Conservation (phyloP, 106 monocot species). For the Apostasia ramifera region DNA sequence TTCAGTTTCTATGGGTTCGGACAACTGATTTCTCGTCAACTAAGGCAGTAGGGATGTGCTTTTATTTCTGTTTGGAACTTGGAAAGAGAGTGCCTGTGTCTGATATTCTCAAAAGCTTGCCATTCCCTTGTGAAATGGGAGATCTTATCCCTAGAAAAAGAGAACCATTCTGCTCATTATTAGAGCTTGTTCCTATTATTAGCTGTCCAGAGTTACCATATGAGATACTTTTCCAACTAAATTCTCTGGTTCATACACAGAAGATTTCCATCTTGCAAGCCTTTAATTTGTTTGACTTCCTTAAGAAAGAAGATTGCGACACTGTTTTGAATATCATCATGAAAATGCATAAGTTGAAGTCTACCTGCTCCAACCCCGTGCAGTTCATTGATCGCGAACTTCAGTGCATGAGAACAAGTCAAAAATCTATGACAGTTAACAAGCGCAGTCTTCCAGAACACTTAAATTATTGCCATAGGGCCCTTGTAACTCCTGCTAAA, state of each 20-base stretch:
- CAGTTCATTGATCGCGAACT: conserved; percentile 38
- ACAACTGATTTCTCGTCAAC: conserved; percentile 60
- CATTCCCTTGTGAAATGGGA: conserved; percentile 43
- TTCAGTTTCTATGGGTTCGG: conserved; percentile 66
- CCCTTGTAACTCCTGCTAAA: conserved; percentile 80
- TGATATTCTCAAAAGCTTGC: conserved; percentile 42
- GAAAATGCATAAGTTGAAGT: conserved; percentile 49
- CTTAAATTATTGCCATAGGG: conserved; percentile 72
- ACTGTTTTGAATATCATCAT: conserved; percentile 37
- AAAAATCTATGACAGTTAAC: conserved; percentile 16
- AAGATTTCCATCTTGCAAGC: conserved; percentile 55
- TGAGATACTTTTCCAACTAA: conserved; percentile 81
- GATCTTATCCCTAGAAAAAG: conserved; percentile 26
- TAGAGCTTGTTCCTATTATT: conserved; percentile 56
- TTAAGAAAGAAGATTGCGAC: conserved; percentile 37
- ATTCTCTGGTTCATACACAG: conserved; percentile 83
- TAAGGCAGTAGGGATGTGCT: conserved; percentile 57
- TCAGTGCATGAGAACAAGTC: conserved; percentile 3
- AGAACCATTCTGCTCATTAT: conserved; percentile 13
- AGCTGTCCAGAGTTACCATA: conserved; percentile 35
- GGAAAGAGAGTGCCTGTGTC: conserved; percentile 18
- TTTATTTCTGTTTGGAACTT: conserved; percentile 48
- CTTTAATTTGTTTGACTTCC: conserved; percentile 43
- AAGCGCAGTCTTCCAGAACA: conserved; percentile 15
- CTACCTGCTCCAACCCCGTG: conserved; percentile 72